These are phyloP conservation scores for Verticillium klebahnii DNA, from an alignment of 2,329 filamentous ascomycete genomes.

Conservation along the genomic window DNA sequence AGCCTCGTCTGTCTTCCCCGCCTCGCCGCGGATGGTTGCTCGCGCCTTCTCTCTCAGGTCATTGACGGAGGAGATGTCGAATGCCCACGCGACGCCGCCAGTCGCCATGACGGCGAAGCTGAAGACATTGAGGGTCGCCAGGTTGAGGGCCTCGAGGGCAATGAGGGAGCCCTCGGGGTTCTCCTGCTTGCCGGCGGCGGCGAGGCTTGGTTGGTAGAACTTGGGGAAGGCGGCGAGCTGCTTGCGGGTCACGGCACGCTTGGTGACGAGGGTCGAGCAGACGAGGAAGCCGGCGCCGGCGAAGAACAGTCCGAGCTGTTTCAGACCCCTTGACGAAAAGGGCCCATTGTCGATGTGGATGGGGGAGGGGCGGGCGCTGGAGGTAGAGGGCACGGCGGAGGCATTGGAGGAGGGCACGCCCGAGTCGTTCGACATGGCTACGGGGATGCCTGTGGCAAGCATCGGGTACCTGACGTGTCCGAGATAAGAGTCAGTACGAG, in stretches of 20 bases:
- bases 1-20: slow-evolving; percentile 36
- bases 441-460: slow-evolving; percentile 9
- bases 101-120: slow-evolving; percentile 69
- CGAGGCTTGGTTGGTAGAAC: slow-evolving; percentile 65
- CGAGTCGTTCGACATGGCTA: slow-evolving; percentile 10
- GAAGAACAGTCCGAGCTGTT: slow-evolving; percentile 66
- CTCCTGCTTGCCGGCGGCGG: slow-evolving; percentile 31
- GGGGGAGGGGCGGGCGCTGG: not conserved
- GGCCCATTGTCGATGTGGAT: slow-evolving; percentile 1
- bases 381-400: slow-evolving; percentile 12
- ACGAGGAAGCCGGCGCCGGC: slow-evolving; percentile 72
- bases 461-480: slow-evolving; percentile 4
- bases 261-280: slow-evolving; percentile 66
- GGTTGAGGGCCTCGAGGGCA: slow-evolving; percentile 75
- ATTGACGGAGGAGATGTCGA: slow-evolving; percentile 68
- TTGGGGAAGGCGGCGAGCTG: slow-evolving; percentile 58
- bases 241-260: slow-evolving; percentile 64
- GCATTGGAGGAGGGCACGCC: slow-evolving; percentile 1
- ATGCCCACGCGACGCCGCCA: slow-evolving; percentile 70
- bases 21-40: slow-evolving; percentile 27
- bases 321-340: slow-evolving; percentile 8
- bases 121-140: slow-evolving; percentile 82
- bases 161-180: slow-evolving; percentile 62
- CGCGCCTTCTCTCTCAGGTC: slow-evolving; percentile 56
- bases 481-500: not conserved